Evolutionary conservation across 2,329 filamentous ascomycete genomes (phyloP).

Genomic region (Plenodomus lindquistii): DNA sequence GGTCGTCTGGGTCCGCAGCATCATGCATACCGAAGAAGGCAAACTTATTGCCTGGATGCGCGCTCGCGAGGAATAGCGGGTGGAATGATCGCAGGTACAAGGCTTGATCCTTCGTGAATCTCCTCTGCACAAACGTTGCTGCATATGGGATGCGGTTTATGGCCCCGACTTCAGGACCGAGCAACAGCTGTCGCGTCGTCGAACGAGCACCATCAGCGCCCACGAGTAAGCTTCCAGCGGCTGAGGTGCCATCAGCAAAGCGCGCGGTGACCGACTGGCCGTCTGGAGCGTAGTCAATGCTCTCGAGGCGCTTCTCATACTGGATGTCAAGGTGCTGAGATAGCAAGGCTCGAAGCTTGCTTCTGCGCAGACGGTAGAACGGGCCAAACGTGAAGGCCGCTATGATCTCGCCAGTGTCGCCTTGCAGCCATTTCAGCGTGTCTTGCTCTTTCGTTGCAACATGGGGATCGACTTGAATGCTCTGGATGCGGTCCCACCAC

Average conservation of each 20-base stretch:
- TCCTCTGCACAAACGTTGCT: slow-evolving; percentile 51
- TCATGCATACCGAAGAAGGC: slow-evolving; percentile 54
- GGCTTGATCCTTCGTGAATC: slow-evolving; percentile 49
- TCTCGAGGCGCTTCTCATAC: slow-evolving; percentile 46
- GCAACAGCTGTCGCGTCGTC: slow-evolving; percentile 32
- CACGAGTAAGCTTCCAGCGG: slow-evolving; percentile 38
- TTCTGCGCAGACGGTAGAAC: slow-evolving; percentile 43
- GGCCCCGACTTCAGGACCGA: slow-evolving; percentile 28
- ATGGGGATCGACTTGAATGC: slow-evolving; percentile 57
- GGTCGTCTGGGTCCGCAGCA: slow-evolving; percentile 42
- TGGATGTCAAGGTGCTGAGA: slow-evolving; percentile 34
- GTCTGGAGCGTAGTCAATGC: slow-evolving; percentile 39
- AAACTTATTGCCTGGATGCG: slow-evolving; percentile 51
- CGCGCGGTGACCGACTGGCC: slow-evolving; percentile 39
- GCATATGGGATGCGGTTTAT: slow-evolving; percentile 49
- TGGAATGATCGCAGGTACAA: slow-evolving; percentile 50
- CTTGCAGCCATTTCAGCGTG: slow-evolving; percentile 39
- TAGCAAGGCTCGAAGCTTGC: slow-evolving; percentile 39
- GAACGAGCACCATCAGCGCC: slow-evolving; percentile 45
- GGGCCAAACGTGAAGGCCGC: slow-evolving; percentile 37
- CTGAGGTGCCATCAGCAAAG: slow-evolving; percentile 38
- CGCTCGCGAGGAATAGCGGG: slow-evolving; percentile 49
- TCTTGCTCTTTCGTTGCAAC: slow-evolving; percentile 41
- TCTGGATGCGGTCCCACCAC: slow-evolving; percentile 57
- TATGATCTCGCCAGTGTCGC: slow-evolving; percentile 41